Evolutionary conservation across 352 stramenopile genomes (phyloP), one percentile per base, ranked within the genome.

Genomic region (Thalassiosira livingstoniorum): DNA sequence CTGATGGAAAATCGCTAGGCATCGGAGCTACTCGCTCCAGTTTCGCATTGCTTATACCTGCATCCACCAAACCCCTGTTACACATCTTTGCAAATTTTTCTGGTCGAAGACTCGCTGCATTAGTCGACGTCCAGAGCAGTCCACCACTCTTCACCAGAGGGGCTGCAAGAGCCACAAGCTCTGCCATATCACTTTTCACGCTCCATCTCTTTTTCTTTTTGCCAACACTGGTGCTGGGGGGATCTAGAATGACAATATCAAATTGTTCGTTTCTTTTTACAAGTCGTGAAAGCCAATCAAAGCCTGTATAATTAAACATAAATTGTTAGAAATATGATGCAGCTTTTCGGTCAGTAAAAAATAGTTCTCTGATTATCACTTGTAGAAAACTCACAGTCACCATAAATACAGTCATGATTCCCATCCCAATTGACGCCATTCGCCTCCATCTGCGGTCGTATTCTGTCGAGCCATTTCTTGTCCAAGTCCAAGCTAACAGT

Each of bases 211-310:
- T 90, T 58, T 94, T 94, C 57, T 90, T 92, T 25, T 90, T 87
- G 7, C 89, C 85, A 67, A 93, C 86, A 75, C 87, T 92, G 4
- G 87, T 87, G 60, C 83, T 92, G 0, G 89, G 89, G 67, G 89
- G 89, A 82, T 94, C 89, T n/a, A 94, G 66, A 76, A 94, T 94
- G 1, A 94, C 89, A 58, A 94, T 88, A 74, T 94, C 89, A 76
- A 89, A 94, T 74, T 87, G 87, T 70, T 94, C 89, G 71, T 87
- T 87, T 82, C 89, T 80, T 55, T 91, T 94, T 11, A 62, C 75
- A 3, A 94, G 70, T 39, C 85, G 86, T 66, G 70, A 62, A 25
- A 94, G 79, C 89, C 89, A 94, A 63, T 94, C 89, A 85, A 94
- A 94, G 64, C 75, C 76, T 82, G n/a, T 5, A 62, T 51, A 55